Conservation (phyloP, 73 alveolate genomes). For the Tetrahymena malaccensis region DNA sequence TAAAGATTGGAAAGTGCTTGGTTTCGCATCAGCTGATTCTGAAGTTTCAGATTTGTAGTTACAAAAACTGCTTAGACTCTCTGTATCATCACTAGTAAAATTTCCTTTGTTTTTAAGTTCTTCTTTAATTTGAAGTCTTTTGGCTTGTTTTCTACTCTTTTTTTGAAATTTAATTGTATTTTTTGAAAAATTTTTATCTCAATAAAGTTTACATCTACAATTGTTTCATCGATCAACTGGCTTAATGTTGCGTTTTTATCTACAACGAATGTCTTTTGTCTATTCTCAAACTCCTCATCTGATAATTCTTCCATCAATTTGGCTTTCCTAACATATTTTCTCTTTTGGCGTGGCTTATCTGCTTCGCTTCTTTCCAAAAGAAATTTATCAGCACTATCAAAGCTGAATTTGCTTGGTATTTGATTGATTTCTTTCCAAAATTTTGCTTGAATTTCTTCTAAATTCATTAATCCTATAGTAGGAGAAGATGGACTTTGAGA, state of each 20-base stretch:
- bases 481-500: neutral
- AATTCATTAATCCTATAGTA: neutral
- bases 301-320: neutral
- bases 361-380: neutral
- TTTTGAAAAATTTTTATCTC: neutral
- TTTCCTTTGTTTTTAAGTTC: neutral
- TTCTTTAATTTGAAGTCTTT: neutral
- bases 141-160: neutral
- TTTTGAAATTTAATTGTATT: neutral
- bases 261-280: neutral
- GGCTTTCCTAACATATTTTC: neutral
- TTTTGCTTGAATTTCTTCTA: neutral
- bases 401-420: neutral
- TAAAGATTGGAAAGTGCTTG: neutral
- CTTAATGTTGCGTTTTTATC: neutral
- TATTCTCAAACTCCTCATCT: neutral
- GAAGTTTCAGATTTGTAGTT: neutral
- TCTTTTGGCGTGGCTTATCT: neutral
- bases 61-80: neutral
- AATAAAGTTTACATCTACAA: neutral
- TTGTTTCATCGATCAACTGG: neutral
- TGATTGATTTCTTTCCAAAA: neutral
- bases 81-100: neutral
- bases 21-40: neutral
- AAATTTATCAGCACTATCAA: neutral